Evolutionary conservation across 768 basidiomycete species (phyloP).

Genomic region (Serendipita sp.): DNA sequence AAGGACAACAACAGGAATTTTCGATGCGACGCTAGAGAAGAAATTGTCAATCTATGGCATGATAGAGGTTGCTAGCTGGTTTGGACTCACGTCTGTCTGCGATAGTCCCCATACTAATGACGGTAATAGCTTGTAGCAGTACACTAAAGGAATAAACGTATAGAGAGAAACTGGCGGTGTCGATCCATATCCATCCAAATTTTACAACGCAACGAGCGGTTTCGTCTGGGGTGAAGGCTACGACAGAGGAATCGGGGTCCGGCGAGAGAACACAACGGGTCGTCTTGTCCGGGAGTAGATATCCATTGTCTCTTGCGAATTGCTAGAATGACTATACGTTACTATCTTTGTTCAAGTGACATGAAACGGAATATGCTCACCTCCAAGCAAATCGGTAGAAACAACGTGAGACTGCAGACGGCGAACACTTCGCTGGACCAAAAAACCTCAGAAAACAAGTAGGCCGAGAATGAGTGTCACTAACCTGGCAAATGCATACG

Average conservation of each 20-base stretch:
- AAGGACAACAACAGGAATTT: constrained; percentile 65
- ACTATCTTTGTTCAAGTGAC: no score
- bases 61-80: constrained; percentile 16
- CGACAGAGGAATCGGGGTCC: constrained; percentile 2
- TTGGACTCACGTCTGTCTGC: constrained; percentile 59
- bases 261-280: constrained; percentile 31
- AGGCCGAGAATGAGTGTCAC: not conserved
- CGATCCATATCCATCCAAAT: constrained; percentile 73
- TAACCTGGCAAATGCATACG: constrained; percentile 73
- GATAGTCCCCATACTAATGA: constrained; percentile 84
- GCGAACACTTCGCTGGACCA: constrained; percentile 55
- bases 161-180: constrained; percentile 82
- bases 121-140: constrained; percentile 77
- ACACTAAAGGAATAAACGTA: constrained; percentile 82
- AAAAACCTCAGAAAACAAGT: not conserved
- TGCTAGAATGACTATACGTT: constrained; percentile 27
- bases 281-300: constrained; percentile 47
- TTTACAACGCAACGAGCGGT: constrained; percentile 57
- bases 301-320: constrained; percentile 81
- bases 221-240: constrained; percentile 14
- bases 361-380: not conserved
- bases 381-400: constrained; percentile 62
- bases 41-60: constrained; percentile 16
- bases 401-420: constrained; percentile 62
- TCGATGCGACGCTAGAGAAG: constrained; percentile 35